These are phyloP conservation scores for Corchorus olitorius DNA, from an alignment of 345 rosid genomes.

Conservation along the genomic window DNA sequence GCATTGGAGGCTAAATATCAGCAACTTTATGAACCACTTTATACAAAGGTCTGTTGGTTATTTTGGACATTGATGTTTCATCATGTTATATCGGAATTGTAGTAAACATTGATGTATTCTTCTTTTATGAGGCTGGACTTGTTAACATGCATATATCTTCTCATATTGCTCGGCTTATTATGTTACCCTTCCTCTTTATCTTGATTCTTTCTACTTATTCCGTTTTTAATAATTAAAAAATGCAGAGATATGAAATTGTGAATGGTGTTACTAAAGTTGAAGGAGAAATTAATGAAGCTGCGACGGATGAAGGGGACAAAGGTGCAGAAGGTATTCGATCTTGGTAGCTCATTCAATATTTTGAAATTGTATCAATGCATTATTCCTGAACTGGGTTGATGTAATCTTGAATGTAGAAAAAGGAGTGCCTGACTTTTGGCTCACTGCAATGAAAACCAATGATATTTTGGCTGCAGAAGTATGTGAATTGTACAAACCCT, in stretches of 20 bases:
- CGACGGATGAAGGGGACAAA: constrained; percentile 53
- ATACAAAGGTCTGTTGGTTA: constrained; percentile 52
- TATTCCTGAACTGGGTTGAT: constrained; percentile 13
- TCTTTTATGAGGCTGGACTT: neutral
- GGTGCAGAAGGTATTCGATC: constrained; percentile 54
- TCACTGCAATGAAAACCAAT: constrained; percentile 89
- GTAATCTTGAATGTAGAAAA: constrained; percentile 52
- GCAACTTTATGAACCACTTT: constrained; percentile 77
- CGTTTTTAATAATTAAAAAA: neutral
- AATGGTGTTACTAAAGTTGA: constrained; percentile 74
- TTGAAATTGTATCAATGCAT: constrained; percentile 17
- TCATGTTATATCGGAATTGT: neutral
- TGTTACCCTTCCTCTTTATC: neutral
- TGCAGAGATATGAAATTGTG: constrained; percentile 83
- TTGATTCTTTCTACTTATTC: neutral
- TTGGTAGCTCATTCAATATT: neutral
- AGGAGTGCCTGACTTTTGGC: constrained; percentile 99
- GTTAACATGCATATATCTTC: neutral
- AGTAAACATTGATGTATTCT: neutral
- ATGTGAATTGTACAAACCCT: constrained; percentile 1
- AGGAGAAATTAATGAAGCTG: constrained; percentile 48
- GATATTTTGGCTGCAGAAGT: constrained; percentile 89
- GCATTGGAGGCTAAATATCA: constrained; percentile 89
- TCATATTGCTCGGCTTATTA: neutral
- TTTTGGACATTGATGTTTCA: neutral